Conservation (phyloP, 2,329 filamentous ascomycete species). For the Fusarium subtropicale region DNA sequence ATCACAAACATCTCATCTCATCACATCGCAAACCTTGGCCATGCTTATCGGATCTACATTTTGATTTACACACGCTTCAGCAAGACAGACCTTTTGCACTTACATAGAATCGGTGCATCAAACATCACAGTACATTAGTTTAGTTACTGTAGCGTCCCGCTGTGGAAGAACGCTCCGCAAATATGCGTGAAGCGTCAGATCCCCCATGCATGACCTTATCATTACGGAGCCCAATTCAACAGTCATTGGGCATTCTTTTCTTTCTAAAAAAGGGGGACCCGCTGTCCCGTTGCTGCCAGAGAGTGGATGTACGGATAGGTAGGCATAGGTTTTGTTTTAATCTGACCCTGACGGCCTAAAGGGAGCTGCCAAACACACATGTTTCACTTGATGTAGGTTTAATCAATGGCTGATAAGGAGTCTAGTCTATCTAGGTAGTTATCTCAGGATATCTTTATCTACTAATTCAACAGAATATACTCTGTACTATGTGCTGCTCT, state of each 20-base stretch:
- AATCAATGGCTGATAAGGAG: slow-evolving; percentile 11
- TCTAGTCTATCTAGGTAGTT: neutral
- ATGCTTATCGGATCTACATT: slow-evolving; percentile 30
- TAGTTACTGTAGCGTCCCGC: slow-evolving; percentile 24
- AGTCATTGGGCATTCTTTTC: slow-evolving; percentile 26
- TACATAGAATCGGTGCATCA: neutral
- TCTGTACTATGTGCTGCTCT: neutral
- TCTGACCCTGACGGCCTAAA: slow-evolving; percentile 11
- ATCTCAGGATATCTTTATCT: neutral
- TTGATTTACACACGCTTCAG: neutral
- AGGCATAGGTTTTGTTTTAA: neutral
- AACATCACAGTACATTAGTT: neutral
- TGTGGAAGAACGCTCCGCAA: slow-evolving; percentile 40
- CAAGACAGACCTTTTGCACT: slow-evolving; percentile 18
- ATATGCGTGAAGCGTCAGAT: slow-evolving; percentile 44
- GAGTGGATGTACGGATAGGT: slow-evolving; percentile 10
- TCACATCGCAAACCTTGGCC: neutral
- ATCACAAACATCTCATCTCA: neutral
- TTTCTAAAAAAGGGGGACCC: slow-evolving; percentile 3
- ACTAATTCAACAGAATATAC: neutral
- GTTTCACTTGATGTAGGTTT: neutral
- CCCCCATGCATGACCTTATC: slow-evolving; percentile 48
- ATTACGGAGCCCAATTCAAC: slow-evolving; percentile 32
- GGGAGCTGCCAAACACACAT: neutral
- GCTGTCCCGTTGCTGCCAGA: slow-evolving; percentile 21